Conservation (phyloP, 768 basidiomycete species). For the Tulasnella calospora region DNA sequence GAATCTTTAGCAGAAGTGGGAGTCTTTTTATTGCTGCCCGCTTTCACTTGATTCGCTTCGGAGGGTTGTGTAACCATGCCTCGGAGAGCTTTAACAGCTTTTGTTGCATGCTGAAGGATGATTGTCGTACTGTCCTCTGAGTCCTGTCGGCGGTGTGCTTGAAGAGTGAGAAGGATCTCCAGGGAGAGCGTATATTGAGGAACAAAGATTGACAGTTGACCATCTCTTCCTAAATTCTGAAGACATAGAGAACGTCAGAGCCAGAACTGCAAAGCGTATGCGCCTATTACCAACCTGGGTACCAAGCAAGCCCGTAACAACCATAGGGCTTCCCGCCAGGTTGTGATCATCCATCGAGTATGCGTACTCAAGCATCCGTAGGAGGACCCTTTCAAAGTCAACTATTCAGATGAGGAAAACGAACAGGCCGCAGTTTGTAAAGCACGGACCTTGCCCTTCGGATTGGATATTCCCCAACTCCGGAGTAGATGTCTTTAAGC, state of each 20-base stretch:
- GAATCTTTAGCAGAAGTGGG: conserved; percentile 27
- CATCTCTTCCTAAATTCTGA: conserved; percentile 37
- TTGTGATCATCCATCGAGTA: conserved; percentile 40
- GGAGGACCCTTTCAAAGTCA: conserved; percentile 41
- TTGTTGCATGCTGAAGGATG: conserved; percentile 50
- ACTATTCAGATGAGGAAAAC: background rate
- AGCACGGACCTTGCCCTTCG: conserved; percentile 43
- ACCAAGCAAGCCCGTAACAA: conserved; percentile 17
- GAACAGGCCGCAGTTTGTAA: background rate
- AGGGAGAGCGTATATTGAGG: conserved; percentile 40
- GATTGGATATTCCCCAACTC: conserved; percentile 47
- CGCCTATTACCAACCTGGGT: background rate
- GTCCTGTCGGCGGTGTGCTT: conserved; percentile 55
- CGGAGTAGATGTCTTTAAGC: conserved; percentile 47
- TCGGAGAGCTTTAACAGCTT: conserved; percentile 48
- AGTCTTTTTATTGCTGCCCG: background rate
- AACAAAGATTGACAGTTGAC: conserved; percentile 39
- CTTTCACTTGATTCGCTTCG: background rate
- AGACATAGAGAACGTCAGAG: background rate
- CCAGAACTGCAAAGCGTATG: background rate
- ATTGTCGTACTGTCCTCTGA: conserved; percentile 41
- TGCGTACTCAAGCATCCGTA: conserved; percentile 51
- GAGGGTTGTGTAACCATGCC: background rate
- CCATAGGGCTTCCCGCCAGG: conserved; percentile 35
- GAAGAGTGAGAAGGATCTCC: conserved; percentile 66